Base-by-base conservation (phyloP, 2,329 filamentous ascomycete genomes). In the Teratosphaeria gauchensis region DNA sequence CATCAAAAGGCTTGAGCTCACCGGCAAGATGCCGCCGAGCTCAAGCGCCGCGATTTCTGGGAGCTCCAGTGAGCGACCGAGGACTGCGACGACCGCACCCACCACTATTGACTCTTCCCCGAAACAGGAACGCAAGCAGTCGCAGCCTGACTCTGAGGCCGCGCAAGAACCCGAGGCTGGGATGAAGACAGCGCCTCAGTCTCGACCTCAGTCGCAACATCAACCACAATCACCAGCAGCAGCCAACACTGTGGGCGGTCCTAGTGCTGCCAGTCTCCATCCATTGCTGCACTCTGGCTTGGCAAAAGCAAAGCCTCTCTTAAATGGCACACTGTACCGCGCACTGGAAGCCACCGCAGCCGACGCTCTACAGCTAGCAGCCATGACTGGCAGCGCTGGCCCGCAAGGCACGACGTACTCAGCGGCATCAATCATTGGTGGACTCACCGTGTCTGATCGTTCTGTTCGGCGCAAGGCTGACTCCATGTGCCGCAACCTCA, bases 101-200 rank as follows among this genome's bases (percentile, higher is more conserved):
- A 97, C 94, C 0, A 96, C 92, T 1, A 83, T 95, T 67, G 96
- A 92, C 6, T 89, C 87, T 1, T 96, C 92, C 0, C 94, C 94
- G 0, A 92, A 92, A 70, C 85, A 88, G 66, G 79, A 78, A 21
- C 78, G 77, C 42, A 82, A 84, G 59, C 42, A 48, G 7, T 21
- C 42, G n/a, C 42, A 48, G 42, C 42, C 42, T 19, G 42, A 48
- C 8, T 19, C n/a, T 8, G 42, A 48, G n/a, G 19, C 19, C n/a
- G n/a, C 16, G 42, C 16, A 48, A 19, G 42, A 48, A 48, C 75
- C 77, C 4, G 61, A 64, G 28, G 24, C 28, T 11, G 56, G 53
- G 46, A 53, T 51, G 42, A 58, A 61, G 51, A 55, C 19, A 55
- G 28, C 28, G 46, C 51, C 42, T 73, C 80, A 6, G 76, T 48